Evolutionary conservation across 768 basidiomycete genomes (phyloP), one percentile per base, ranked within the genome.

Genomic region (Boletus rex-veris): DNA sequence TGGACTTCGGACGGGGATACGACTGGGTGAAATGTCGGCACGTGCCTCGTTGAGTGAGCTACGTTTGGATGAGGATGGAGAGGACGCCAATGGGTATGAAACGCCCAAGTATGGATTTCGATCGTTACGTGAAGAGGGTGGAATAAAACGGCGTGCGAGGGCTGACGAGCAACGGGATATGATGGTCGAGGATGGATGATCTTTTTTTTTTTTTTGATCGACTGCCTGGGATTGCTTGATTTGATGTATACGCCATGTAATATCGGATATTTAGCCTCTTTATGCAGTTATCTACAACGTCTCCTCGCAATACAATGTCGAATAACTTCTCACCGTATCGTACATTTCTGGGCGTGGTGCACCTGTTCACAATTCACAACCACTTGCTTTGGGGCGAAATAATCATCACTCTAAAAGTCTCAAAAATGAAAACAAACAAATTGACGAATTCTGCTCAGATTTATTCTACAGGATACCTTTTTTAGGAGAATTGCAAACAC

Each of bases 41-140:
- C 64, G 67, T 10, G 47, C 68, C 2, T 69, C 67, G n/a, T 54
- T 70, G 58, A 68, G 69, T 37, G 70, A 70, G 33, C 39, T 70
- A 7, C 62, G 61, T 28, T 45, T 70, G 18, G 68, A 71, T 38
- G 64, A 60, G 33, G 63, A 57, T 7, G 48, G 42, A 26, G 37
- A 37, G 12, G 46, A 45, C 24, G 33, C 19, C 3, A 47, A 51
- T 11, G 62, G 58, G 15, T 62, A 64, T 38, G 54, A 67, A 36
- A 69, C 64, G 2, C 66, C 66, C 37, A 69, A 53, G 50, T 50
- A 52, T 43, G 54, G 37, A 26, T 40, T 53, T 30, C 52, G 42
- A 8, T 46, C 53, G 2, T 19, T 57, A 37, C 45, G 26, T 9
- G 54, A 63, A 36, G 55, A 52, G 18, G 28, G 37, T 5, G 44